Percentiles rank a stretch among this genome's conserved stretches.
Evolutionary conservation across 2,329 filamentous ascomycete genomes (phyloP).

Genomic region (Phaeomoniella chlamydospora): DNA sequence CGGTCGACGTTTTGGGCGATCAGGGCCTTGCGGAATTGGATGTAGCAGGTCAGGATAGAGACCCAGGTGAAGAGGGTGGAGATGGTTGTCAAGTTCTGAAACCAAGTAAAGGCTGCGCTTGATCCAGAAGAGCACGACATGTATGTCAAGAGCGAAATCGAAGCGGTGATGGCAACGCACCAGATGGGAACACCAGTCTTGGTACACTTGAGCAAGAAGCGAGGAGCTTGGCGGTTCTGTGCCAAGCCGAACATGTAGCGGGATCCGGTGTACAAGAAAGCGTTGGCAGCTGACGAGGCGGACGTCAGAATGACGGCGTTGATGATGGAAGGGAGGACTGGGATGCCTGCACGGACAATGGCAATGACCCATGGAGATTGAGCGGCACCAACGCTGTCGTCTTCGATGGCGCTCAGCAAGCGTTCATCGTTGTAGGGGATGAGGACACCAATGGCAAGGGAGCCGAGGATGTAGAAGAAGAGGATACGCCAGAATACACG

Average conservation of each 20-base stretch:
- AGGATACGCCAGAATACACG: slow-evolving; percentile 40
- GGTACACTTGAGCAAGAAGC: slow-evolving; percentile 33
- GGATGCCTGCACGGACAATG: slow-evolving; percentile 44
- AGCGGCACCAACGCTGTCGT: slow-evolving; percentile 20
- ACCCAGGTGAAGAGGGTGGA: slow-evolving; percentile 35
- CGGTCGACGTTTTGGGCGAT: slow-evolving; percentile 21
- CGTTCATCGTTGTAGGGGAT: slow-evolving; percentile 40
- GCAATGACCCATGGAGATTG: slow-evolving; percentile 40
- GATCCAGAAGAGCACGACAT: slow-evolving; percentile 24
- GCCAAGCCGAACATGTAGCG: slow-evolving; percentile 34
- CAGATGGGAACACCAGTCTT: slow-evolving; percentile 32
- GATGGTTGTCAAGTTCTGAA: slow-evolving; percentile 31
- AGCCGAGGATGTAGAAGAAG: slow-evolving; percentile 40
- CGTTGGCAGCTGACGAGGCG: slow-evolving; percentile 56
- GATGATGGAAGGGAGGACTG: slow-evolving; percentile 54
- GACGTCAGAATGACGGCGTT: slow-evolving; percentile 65
- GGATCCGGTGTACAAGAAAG: slow-evolving; percentile 42
- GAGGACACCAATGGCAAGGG: slow-evolving; percentile 46
- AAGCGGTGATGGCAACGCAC: slow-evolving; percentile 23
- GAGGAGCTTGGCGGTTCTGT: slow-evolving; percentile 36
- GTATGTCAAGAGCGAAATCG: slow-evolving; percentile 29
- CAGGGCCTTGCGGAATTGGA: slow-evolving; percentile 29
- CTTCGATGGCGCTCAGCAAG: slow-evolving; percentile 44
- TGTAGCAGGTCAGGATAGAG: slow-evolving; percentile 29
- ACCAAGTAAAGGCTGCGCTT: slow-evolving; percentile 28